phyloP scores from a whole-genome alignment of 768 basidiomycete species.

The Boletus rufocinnamomeus region DNA sequence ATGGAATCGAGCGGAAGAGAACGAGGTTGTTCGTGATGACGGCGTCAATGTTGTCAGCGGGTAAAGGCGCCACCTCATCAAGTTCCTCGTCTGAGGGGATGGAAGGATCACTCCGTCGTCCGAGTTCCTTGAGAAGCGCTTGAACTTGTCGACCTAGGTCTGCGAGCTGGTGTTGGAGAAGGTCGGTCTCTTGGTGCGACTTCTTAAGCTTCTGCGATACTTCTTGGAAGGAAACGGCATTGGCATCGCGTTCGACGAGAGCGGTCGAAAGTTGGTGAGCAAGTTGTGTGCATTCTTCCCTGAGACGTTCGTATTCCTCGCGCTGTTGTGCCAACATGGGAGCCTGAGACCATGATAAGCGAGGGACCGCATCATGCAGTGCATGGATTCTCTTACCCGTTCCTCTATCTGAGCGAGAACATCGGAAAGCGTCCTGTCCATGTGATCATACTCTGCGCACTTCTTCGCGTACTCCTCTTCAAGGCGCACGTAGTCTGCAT shows the following conservation, averaged over 20 bases:
- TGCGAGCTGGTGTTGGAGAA: slow-evolving; percentile 73
- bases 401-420: slow-evolving; percentile 92
- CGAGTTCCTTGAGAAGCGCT: slow-evolving; percentile 72
- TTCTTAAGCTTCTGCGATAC: slow-evolving; percentile 62
- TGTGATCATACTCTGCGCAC: slow-evolving; percentile 78
- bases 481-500: slow-evolving; percentile 83
- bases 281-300: slow-evolving; percentile 77
- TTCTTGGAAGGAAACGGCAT: slow-evolving; percentile 56
- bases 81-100: slow-evolving; percentile 72
- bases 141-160: slow-evolving; percentile 89
- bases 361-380: neutral
- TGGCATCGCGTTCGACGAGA: slow-evolving; percentile 72
- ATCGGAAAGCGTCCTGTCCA: slow-evolving; percentile 77
- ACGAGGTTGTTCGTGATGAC: slow-evolving; percentile 91
- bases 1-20: slow-evolving; percentile 75
- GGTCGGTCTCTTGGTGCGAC: slow-evolving; percentile 59
- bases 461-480: slow-evolving; percentile 81
- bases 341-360: slow-evolving; percentile 52
- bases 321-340: slow-evolving; percentile 90
- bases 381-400: slow-evolving; percentile 48
- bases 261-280: slow-evolving; percentile 77
- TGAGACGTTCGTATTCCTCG: slow-evolving; percentile 82
- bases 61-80: slow-evolving; percentile 44
- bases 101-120: slow-evolving; percentile 79
- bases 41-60: slow-evolving; percentile 62